Conservation (phyloP, 1,139 yeast species). For the Meyerozyma guilliermondii region DNA sequence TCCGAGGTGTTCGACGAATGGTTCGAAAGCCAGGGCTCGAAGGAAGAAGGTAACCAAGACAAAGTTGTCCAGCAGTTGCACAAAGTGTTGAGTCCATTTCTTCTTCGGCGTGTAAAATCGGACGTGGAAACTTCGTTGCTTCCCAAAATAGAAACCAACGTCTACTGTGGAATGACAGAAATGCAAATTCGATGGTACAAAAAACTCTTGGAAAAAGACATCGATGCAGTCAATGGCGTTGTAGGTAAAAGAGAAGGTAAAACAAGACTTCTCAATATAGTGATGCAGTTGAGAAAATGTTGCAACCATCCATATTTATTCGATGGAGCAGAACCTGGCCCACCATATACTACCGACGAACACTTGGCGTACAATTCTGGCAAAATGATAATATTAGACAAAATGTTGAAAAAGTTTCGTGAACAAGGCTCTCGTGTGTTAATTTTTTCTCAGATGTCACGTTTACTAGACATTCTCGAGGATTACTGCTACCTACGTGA, state of each 20-base stretch:
- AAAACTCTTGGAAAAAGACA: slow-evolving; percentile 82
- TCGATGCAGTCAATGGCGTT: slow-evolving; percentile 94
- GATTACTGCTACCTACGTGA: slow-evolving; percentile 86
- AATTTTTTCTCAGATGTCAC: slow-evolving; percentile 92
- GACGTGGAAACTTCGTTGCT: slow-evolving; percentile 89
- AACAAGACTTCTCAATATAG: slow-evolving; percentile 84
- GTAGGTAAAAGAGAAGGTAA: slow-evolving; percentile 87
- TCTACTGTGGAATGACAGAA: slow-evolving; percentile 89
- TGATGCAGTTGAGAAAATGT: slow-evolving; percentile 94
- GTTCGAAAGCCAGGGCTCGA: slow-evolving; percentile 49
- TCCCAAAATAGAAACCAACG: slow-evolving; percentile 85
- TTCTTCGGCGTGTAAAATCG: slow-evolving; percentile 81
- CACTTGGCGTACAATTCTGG: slow-evolving; percentile 86
- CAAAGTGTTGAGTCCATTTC: slow-evolving; percentile 79
- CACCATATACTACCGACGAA: slow-evolving; percentile 95
- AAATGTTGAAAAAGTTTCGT: slow-evolving; percentile 66
- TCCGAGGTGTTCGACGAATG: slow-evolving; percentile 86
- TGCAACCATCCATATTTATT: slow-evolving; percentile 96
- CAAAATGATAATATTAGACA: slow-evolving; percentile 85
- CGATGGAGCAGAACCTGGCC: slow-evolving; percentile 99
- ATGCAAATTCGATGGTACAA: slow-evolving; percentile 95
- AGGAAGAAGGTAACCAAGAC: slow-evolving; percentile 54
- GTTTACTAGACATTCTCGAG: slow-evolving; percentile 85
- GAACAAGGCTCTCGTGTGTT: slow-evolving; percentile 83
- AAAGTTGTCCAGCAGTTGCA: slow-evolving; percentile 80